Evolutionary conservation across 768 basidiomycete species (phyloP), one percentile per base, ranked within the genome.

Genomic region (Boletellus ananas): DNA sequence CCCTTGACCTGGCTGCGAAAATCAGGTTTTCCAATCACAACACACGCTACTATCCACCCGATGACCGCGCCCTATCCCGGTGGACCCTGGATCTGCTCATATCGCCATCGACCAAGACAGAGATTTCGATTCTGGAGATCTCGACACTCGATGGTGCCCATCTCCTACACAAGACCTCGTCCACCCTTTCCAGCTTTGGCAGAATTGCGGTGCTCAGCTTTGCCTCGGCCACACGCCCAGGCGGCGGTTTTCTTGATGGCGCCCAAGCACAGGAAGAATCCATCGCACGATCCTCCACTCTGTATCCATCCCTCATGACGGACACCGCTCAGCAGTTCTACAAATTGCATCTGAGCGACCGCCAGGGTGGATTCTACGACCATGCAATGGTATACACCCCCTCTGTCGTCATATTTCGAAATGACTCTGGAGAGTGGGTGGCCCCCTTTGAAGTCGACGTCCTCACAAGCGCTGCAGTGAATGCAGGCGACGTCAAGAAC

Each of bases 211-310:
- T 90, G 14, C 78, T 90, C 25, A 90, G 84, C 62, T 90, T 90
- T 59, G 87, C 87, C 2, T 85, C 84, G 1, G 87, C 88, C 4
- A 84, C 78, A 44, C 79, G 80, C 34, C 83, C 85, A 1, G 87
- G 88, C 2, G 87, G 89, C 4, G 89, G 89, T 6, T 90, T 91
- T 66, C 74, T 79, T 50, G 74, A 66, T 48, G 89, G 88, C 14
- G 80, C 85, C 0, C 79, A 82, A 51, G 88, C 89, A 2, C 88
- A 91, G 58, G 89, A 91, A 64, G 88, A 91, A 64, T 83, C 83
- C 34, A 78, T 91, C 58, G 87, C 88, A 11, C 81, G 88, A 36
- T 79, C 86, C 5, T 88, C 87, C 11, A 85, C 83, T 6, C 69
- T 91, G 6, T 87, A 83, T 56, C 70, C 77, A 1, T 76, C 82